Base-by-base conservation (phyloP, 2,329 filamentous ascomycete genomes). In the Xylariales sp. region DNA sequence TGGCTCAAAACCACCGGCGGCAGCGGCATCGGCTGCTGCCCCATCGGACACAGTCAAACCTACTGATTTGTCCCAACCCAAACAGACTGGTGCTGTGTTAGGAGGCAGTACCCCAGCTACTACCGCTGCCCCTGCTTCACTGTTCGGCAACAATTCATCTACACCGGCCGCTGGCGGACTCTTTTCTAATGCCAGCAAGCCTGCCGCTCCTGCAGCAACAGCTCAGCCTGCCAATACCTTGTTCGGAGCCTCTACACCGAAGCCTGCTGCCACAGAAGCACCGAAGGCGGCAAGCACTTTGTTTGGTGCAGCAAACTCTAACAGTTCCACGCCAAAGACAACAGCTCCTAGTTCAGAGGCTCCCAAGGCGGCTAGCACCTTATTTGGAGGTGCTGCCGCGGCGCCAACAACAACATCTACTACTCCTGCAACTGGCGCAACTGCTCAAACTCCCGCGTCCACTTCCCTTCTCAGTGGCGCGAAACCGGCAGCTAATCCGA, bases 331-430 rank as follows among this genome's bases (percentile, higher is more conserved):
- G 15, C 34, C 52, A 17, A n/a, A n/a, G n/a, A 47, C 54, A 17
- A 25, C 54, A 14, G 43, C 50, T 5, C 40, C 46, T 6, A 43
- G 58, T 5, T 42, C 62, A 12, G 45, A 61, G 18, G 41, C 61
- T 24, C 37, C 60, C 3, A 42, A 54, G 40, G 20, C 55, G 5
- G 42, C 50, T 14, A 40, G 52, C 15, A 39, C 52, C n/a, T 40
- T 64, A 7, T 64, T 66, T 33, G 61, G 57, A 10, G n/a, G n/a
- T n/a, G n/a, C n/a, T n/a, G 28, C 10, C 15, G 28, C 28, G 10
- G 15, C 33, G n/a, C 10, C 33, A 5, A 10, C 25, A 11, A 30
- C n/a, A 8, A 17, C 35, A 13, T n/a, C 35, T 12, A 40, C 48
- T 23, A 33, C 33, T n/a, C n/a, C 40, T 29, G 18, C 42, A 15